Evolutionary conservation across 306 rosid species (phyloP).

Genomic region (Rubus parviflorus): DNA sequence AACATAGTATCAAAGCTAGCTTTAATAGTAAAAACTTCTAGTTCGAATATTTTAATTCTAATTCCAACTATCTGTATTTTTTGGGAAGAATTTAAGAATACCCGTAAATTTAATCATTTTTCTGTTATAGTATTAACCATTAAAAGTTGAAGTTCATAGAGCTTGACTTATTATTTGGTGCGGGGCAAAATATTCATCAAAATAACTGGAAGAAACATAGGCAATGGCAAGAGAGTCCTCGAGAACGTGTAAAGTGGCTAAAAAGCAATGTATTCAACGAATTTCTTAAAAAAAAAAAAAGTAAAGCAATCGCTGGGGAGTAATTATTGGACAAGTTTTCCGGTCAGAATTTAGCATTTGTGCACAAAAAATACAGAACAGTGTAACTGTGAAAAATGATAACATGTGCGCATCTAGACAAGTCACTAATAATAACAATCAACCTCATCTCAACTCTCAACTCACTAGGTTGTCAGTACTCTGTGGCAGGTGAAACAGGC

Average conservation of each 20-base stretch:
- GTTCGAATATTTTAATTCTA: too few relatives aligned
- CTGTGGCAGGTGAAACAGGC: conserved; percentile 1
- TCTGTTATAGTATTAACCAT: too few relatives aligned
- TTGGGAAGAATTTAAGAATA: too few relatives aligned
- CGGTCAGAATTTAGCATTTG: too few relatives aligned
- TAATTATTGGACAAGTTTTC: too few relatives aligned
- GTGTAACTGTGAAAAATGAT: too few relatives aligned
- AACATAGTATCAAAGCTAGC: too few relatives aligned
- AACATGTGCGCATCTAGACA: too few relatives aligned
- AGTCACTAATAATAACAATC: neutral
- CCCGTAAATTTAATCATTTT: too few relatives aligned
- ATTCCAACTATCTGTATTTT: too few relatives aligned
- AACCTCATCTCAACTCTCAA: neutral
- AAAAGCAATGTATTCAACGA: neutral
- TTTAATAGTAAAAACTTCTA: too few relatives aligned
- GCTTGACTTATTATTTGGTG: neutral
- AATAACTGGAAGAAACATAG: neutral
- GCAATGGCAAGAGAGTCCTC: neutral
- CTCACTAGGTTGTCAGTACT: neutral
- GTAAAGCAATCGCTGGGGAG: neutral
- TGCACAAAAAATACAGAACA: too few relatives aligned
- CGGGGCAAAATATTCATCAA: neutral
- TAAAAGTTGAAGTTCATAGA: neutral
- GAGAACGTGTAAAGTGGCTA: neutral
- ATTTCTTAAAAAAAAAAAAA: neutral